Evolutionary conservation across 1,284 basidiomycete genomes (phyloP).

Genomic region (Trichosporon sp.): DNA sequence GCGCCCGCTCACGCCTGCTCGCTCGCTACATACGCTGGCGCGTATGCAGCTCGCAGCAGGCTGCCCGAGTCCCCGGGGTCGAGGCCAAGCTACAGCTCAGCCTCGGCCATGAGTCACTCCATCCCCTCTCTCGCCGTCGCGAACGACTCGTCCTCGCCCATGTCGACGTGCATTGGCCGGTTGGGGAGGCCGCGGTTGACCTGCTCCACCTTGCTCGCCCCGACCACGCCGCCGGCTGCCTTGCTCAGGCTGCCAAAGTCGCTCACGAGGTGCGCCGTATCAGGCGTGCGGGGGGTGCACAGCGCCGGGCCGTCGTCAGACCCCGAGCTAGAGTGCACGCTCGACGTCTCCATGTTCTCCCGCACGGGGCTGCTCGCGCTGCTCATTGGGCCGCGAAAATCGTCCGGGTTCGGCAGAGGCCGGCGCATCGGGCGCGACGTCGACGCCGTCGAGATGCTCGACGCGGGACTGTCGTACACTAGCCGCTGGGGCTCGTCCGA

Average conservation of each 20-base stretch:
- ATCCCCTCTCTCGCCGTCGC: neutral
- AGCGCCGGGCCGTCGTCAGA: conserved; percentile 12
- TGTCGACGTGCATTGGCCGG: neutral
- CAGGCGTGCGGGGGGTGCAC: conserved; percentile 17
- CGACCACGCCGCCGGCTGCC: neutral
- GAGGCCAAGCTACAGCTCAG: neutral
- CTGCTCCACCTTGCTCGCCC: neutral
- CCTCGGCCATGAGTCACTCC: neutral
- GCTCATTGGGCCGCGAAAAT: neutral
- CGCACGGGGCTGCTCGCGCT: neutral
- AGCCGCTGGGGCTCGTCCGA: neutral
- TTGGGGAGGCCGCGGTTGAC: neutral
- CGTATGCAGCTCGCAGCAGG: too few relatives aligned
- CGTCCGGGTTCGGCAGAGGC: neutral
- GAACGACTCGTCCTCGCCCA: neutral
- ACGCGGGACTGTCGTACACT: neutral
- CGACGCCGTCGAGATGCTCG: neutral
- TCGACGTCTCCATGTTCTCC: conserved; percentile 3
- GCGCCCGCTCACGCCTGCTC: too few relatives aligned
- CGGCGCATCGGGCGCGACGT: neutral
- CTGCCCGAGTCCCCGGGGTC: neutral
- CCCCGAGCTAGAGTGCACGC: neutral
- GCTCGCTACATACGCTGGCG: too few relatives aligned
- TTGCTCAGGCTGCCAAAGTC: neutral
- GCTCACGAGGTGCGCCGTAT: conserved; percentile 8